Percentiles rank a stretch among this genome's conserved stretches.
phyloP scores from a whole-genome alignment of 148 eudicot species.

The Rhododendron simsii region DNA sequence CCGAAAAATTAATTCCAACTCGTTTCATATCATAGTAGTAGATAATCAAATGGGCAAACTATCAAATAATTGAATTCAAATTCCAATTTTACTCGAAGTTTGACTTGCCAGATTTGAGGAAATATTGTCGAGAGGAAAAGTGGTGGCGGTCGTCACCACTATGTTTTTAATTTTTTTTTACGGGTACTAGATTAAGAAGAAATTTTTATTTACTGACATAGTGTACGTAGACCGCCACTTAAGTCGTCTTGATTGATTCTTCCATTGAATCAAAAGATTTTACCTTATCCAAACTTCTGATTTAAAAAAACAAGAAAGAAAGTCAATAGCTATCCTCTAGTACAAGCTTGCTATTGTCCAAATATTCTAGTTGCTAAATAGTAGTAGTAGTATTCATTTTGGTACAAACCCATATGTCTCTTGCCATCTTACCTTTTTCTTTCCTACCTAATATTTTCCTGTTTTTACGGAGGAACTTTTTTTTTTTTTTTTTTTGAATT shows the following conservation, averaged over 20 bases:
- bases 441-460: no score
- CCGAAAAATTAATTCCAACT: background rate
- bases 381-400: no score
- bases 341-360: no score
- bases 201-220: background rate
- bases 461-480: background rate
- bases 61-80: background rate
- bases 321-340: background rate
- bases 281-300: background rate
- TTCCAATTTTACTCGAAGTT: background rate
- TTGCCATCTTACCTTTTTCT: background rate
- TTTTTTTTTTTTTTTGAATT: no score
- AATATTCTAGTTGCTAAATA: no score
- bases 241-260: background rate
- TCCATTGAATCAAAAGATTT: background rate
- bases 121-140: background rate
- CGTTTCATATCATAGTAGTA: background rate
- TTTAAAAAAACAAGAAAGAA: background rate
- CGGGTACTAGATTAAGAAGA: no score
- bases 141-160: background rate
- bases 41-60: background rate
- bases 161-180: background rate
- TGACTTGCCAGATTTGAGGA: background rate
- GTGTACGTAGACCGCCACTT: background rate
- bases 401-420: background rate